phyloP scores from a whole-genome alignment of 148 eudicot species.

The Amaranthus hypochondriacus region DNA sequence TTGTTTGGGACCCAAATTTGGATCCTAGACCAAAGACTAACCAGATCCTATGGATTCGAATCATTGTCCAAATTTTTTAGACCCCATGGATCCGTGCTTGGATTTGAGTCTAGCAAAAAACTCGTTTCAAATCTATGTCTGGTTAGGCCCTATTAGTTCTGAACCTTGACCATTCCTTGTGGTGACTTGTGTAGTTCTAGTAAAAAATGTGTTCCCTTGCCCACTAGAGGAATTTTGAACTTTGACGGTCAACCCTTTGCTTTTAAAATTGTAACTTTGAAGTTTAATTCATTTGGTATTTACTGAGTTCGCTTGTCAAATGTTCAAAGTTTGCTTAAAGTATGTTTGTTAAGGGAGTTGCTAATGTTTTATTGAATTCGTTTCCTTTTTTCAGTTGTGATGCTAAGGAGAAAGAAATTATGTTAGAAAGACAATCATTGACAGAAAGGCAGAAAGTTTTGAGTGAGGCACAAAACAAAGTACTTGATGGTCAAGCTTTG shows the following conservation, averaged over 20 bases:
- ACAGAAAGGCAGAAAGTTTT: slow-evolving; percentile 60
- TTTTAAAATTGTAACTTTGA: neutral
- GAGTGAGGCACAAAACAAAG: slow-evolving; percentile 57
- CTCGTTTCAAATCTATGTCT: too few species aligned
- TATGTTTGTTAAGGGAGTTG: neutral
- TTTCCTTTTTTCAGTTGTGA: slow-evolving; percentile 48
- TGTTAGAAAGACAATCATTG: slow-evolving; percentile 71
- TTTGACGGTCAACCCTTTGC: neutral
- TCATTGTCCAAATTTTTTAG: too few species aligned
- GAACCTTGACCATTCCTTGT: too few species aligned
- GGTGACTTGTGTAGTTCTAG: neutral
- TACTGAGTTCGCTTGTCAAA: neutral
- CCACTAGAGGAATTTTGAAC: neutral
- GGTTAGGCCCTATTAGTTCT: too few species aligned
- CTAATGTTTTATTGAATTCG: neutral
- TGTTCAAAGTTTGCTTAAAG: neutral
- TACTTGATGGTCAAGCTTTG: slow-evolving; percentile 72
- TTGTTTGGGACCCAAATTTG: too few species aligned
- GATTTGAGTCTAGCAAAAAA: too few species aligned
- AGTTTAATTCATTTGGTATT: too few species aligned
- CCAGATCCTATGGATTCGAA: too few species aligned
- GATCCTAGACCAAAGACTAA: too few species aligned
- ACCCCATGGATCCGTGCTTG: too few species aligned
- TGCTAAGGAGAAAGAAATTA: slow-evolving; percentile 70
- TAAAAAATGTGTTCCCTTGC: neutral